Percentiles rank a stretch among this genome's conserved stretches.
These are phyloP conservation scores for Podospora australis DNA, from an alignment of 495 filamentous ascomycete species.

Conservation along the genomic window DNA sequence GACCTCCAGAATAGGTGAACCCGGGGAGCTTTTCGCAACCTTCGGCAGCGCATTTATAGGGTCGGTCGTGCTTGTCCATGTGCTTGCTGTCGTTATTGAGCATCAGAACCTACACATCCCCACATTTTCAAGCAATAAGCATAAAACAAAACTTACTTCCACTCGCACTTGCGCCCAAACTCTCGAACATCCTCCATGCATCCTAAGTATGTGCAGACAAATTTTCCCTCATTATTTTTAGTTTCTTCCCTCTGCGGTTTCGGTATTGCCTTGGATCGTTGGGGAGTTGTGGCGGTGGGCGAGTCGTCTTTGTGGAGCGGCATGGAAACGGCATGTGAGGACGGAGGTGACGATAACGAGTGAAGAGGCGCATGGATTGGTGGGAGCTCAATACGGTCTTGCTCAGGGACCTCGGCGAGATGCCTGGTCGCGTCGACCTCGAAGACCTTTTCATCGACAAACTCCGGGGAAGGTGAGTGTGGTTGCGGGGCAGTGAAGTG, in stretches of 20 bases:
- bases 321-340: slow-evolving; percentile 3
- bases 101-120: too few relatives aligned
- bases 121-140: background rate
- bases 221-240: slow-evolving; percentile 61
- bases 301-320: slow-evolving; percentile 20
- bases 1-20: slow-evolving; percentile 87
- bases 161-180: slow-evolving; percentile 83
- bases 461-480: slow-evolving; percentile 9
- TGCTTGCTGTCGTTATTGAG: slow-evolving; percentile 64
- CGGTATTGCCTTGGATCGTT: slow-evolving; percentile 40
- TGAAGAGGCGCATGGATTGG: too few relatives aligned
- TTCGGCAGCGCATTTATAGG: slow-evolving; percentile 71
- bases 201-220: slow-evolving; percentile 58
- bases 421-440: slow-evolving; percentile 18
- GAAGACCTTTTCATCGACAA: slow-evolving; percentile 1
- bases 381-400: background rate
- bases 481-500: slow-evolving; percentile 19
- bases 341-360: too few relatives aligned
- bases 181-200: slow-evolving; percentile 50
- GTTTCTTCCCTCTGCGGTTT: slow-evolving; percentile 44
- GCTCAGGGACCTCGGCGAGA: slow-evolving; percentile 10
- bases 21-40: slow-evolving; percentile 84
- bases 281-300: slow-evolving; percentile 18
- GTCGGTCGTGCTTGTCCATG: slow-evolving; percentile 94
- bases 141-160: slow-evolving; percentile 59